phyloP scores from a whole-genome alignment of 75 land plant genomes.

The Chamaecyparis obtusa region DNA sequence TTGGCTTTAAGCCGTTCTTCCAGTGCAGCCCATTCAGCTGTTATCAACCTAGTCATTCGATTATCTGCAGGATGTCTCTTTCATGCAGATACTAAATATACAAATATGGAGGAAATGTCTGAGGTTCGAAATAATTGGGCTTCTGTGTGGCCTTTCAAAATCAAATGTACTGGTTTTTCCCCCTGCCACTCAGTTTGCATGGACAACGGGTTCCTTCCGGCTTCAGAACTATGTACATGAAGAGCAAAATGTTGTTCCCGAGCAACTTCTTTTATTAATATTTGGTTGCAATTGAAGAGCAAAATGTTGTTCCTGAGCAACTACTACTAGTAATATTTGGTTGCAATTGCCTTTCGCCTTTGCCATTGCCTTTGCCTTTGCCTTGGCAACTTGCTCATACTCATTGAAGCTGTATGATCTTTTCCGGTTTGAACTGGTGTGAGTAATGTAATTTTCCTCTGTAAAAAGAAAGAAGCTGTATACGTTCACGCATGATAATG shows the following conservation, averaged over 20 bases:
- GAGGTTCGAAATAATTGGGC: slow-evolving; percentile 8
- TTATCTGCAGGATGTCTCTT: background rate
- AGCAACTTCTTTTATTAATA: background rate
- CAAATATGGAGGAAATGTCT: slow-evolving; percentile 3
- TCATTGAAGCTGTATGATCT: slow-evolving; percentile 8
- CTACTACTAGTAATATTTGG: background rate
- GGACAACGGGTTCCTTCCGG: slow-evolving; percentile 1
- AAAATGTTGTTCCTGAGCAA: slow-evolving; percentile 11
- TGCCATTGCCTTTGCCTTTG: background rate
- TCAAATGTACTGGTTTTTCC: background rate
- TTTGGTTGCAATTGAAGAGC: background rate
- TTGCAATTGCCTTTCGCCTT: background rate
- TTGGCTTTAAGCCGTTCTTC: background rate
- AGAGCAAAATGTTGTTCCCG: slow-evolving; percentile 14
- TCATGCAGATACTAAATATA: slow-evolving; percentile 4
- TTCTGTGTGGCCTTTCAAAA: slow-evolving; percentile 2
- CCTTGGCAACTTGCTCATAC: slow-evolving; percentile 1
- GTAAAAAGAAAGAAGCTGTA: slow-evolving; percentile 9
- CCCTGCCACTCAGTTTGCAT: background rate
- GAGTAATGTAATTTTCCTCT: slow-evolving; percentile 15
- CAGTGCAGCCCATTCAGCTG: background rate
- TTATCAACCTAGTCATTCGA: background rate
- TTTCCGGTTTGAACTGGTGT: slow-evolving; percentile 8
- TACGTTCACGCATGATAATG: background rate
- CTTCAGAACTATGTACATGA: slow-evolving; percentile 13